Base-by-base conservation (phyloP, 768 basidiomycete species). In the Tulasnella calospora region DNA sequence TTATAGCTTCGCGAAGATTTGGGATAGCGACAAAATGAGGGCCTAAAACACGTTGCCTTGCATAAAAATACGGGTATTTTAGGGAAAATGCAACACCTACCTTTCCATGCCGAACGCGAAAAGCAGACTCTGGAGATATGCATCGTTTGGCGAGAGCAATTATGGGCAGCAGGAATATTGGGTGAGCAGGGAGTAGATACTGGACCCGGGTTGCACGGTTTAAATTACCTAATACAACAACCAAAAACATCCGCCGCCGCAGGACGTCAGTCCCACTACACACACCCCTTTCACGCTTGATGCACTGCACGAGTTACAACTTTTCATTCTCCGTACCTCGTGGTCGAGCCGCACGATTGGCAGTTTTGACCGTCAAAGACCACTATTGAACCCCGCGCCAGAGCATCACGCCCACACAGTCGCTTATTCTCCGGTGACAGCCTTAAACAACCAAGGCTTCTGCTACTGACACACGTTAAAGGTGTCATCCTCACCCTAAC, bases 11-110 rank as follows among this genome's bases (percentile, higher is more conserved):
- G 40, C 90, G 88, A 78, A 99, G 86, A 82, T 94, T 93, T 3
- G 95, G 94, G 85, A 98, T 98, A 27, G 95, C 90, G 73, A 96
- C 92, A 82, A 99, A 99, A 85, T 91, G 98, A 17, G 97, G 97
- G 6, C 96, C 97, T 99, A n/a, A 23, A 35, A 47, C 38, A 19
- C 44, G 30, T 51, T 57, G 21, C 33, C 21, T 30, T 79, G 27
- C 69, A 57, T 35, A 17, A 35, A 23, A 23, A 30, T 3, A 72
- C 13, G 27, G 38, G 23, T 9, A 13, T 55, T 19, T 46, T 17
- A 46, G 23, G 8, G 5, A 23, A 15, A n/a, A 23, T 36, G 1
- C 2, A 55, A 78, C 82, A 47, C 72, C 17, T 57, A 86, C 86
- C 86, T 81, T 87, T 87, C 86, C 86, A 87, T 5, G 84, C 84